Evolutionary conservation across 768 basidiomycete genomes (phyloP).

Genomic region (Phaeotremella skinneri): DNA sequence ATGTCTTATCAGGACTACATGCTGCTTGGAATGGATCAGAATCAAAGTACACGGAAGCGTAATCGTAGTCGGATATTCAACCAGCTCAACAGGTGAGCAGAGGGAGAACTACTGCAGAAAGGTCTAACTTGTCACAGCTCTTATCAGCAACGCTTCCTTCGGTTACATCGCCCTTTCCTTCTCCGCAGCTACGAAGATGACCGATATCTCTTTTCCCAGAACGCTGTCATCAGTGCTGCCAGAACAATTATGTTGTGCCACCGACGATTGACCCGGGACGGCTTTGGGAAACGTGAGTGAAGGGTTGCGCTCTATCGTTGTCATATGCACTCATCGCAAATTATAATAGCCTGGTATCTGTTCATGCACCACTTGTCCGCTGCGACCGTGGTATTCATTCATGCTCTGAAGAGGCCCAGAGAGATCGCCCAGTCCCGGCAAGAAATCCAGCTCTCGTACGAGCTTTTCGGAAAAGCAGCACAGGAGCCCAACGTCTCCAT

Average conservation of each 20-base stretch:
- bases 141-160: conserved; percentile 14
- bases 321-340: conserved; percentile 7
- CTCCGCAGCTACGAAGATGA: conserved; percentile 10
- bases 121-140: conserved; percentile 3
- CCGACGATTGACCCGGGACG: not conserved
- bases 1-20: not conserved
- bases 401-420: conserved; percentile 5
- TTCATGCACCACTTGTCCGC: conserved; percentile 17
- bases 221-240: conserved; percentile 4
- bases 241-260: conserved; percentile 1
- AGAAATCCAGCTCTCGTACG: not conserved
- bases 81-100: not conserved
- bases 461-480: not conserved
- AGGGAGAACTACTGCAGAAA: not conserved
- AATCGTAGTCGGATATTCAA: not conserved
- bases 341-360: conserved; percentile 4
- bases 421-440: not conserved
- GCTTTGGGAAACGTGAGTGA: not conserved
- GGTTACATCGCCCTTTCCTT: conserved; percentile 19
- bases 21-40: not conserved
- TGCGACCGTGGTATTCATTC: conserved; percentile 9
- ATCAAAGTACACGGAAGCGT: not conserved
- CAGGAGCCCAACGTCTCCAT: not conserved
- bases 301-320: too few species aligned
- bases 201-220: conserved; percentile 4